Percentiles rank a stretch among this genome's conserved stretches.
phyloP scores from a whole-genome alignment of 2,329 filamentous ascomycete genomes.

The Aspergillus pseudoglaucus region DNA sequence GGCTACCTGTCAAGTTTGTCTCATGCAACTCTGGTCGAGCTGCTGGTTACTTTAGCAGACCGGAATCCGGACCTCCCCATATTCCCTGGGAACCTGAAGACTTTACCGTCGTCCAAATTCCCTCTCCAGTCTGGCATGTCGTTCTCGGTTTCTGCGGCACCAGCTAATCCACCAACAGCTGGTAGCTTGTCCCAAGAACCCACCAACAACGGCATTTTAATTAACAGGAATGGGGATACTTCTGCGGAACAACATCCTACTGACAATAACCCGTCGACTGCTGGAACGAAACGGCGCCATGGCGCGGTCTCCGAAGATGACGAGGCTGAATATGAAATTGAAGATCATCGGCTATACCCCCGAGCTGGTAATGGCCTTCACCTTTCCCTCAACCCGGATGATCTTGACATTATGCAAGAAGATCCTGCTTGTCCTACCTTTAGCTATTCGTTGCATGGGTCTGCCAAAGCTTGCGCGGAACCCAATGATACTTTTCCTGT shows the following conservation, averaged over 20 bases:
- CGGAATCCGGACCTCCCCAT: slow-evolving; percentile 60
- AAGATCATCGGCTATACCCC: slow-evolving; percentile 57
- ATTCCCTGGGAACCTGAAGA: slow-evolving; percentile 44
- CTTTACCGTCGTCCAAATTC: slow-evolving; percentile 19
- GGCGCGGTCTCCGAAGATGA: slow-evolving; percentile 33
- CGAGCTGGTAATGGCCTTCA: slow-evolving; percentile 56
- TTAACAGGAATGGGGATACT: neutral
- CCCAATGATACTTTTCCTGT: slow-evolving; percentile 7
- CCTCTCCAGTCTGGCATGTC: slow-evolving; percentile 6
- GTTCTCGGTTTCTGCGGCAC: slow-evolving; percentile 5
- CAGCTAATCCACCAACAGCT: slow-evolving; percentile 4
- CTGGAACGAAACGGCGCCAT: slow-evolving; percentile 11
- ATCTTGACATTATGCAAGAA: slow-evolving; percentile 58
- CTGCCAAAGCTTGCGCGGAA: slow-evolving; percentile 14
- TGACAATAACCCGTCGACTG: slow-evolving; percentile 1
- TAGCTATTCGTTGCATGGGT: slow-evolving; percentile 41
- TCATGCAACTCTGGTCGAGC: slow-evolving; percentile 55
- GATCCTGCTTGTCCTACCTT: slow-evolving; percentile 52
- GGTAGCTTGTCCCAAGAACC: neutral
- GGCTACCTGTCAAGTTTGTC: slow-evolving; percentile 58
- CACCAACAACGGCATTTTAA: neutral
- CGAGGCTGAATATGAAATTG: slow-evolving; percentile 34
- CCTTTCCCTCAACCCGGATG: slow-evolving; percentile 51
- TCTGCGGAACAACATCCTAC: neutral
- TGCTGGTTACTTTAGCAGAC: slow-evolving; percentile 57